These are phyloP conservation scores for Colletotrichum sansevieriae DNA, from an alignment of 2,329 filamentous ascomycete genomes.

Conservation along the genomic window DNA sequence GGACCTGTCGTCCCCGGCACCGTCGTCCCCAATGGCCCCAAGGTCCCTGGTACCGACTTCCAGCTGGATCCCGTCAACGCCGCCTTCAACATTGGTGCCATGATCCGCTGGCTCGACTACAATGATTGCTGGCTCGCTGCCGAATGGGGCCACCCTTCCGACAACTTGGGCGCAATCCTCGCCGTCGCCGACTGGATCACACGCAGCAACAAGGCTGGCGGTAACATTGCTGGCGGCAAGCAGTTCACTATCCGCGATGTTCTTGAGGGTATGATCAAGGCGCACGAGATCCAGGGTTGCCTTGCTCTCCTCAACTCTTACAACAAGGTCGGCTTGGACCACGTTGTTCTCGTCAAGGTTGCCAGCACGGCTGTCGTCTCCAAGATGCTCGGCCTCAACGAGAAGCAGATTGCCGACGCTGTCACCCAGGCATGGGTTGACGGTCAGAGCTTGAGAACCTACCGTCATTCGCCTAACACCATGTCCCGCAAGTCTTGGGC, in stretches of 20 bases:
- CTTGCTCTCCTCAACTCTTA: conserved; percentile 97
- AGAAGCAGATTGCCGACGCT: conserved; percentile 93
- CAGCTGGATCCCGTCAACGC: conserved; percentile 95
- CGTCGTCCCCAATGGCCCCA: conserved; percentile 89
- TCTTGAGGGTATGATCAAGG: conserved; percentile 98
- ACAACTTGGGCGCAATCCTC: conserved; percentile 97
- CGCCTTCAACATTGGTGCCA: conserved; percentile 98
- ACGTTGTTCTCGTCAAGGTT: conserved; percentile 98
- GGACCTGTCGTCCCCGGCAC: conserved; percentile 93
- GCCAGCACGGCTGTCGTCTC: conserved; percentile 94
- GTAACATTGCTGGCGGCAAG: conserved; percentile 88
- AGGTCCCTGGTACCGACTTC: conserved; percentile 91
- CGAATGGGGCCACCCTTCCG: conserved; percentile 98
- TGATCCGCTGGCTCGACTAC: conserved; percentile 99
- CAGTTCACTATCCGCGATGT: conserved; percentile 91
- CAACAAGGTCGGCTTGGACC: conserved; percentile 98
- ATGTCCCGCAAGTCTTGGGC: conserved; percentile 99
- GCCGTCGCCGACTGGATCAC: conserved; percentile 98
- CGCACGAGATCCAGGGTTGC: conserved; percentile 98
- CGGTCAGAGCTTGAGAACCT: conserved; percentile 94
- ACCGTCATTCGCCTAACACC: conserved; percentile 97
- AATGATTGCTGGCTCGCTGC: conserved; percentile 99
- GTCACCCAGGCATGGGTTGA: conserved; percentile 98
- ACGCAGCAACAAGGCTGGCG: conserved; percentile 82
- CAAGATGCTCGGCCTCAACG: conserved; percentile 91